Evolutionary conservation across 805 yeast species (phyloP).

Genomic region (Candida chauliodis): DNA sequence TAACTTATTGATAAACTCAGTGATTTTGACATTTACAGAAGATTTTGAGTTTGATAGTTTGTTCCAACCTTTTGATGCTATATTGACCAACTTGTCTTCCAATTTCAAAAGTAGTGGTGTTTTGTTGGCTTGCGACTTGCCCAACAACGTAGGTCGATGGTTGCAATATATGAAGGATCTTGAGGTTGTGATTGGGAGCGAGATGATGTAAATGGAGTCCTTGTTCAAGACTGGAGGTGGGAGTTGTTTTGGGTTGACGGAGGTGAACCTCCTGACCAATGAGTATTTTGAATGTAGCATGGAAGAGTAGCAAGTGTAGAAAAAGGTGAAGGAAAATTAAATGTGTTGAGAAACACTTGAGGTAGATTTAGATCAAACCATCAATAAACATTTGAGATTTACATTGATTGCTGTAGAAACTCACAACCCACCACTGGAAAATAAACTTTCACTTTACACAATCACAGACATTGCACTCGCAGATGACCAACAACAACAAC

Average conservation of each 20-base stretch:
- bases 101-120: constrained; percentile 34
- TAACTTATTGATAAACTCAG: constrained; percentile 46
- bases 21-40: constrained; percentile 57
- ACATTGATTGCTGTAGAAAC: no score
- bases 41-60: constrained; percentile 54
- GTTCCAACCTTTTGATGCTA: constrained; percentile 61
- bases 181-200: constrained; percentile 66
- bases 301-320: no score
- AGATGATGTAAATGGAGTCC: constrained; percentile 57
- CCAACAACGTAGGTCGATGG: constrained; percentile 36
- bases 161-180: constrained; percentile 68
- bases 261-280: no score
- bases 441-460: no score
- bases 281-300: no score
- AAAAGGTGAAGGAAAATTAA: no score
- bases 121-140: constrained; percentile 20
- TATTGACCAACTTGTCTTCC: constrained; percentile 44
- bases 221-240: constrained; percentile 12
- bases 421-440: no score
- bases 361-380: no score
- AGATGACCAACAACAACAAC: no score
- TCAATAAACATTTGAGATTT: no score
- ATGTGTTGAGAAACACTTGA: background rate
- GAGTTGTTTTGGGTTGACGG: constrained; percentile 1
- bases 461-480: no score